A percentile compares a stretch with the other conserved stretches of the same genome.
Conservation (phyloP, 2,329 filamentous ascomycete genomes). For the Nectriaceae sp. region DNA sequence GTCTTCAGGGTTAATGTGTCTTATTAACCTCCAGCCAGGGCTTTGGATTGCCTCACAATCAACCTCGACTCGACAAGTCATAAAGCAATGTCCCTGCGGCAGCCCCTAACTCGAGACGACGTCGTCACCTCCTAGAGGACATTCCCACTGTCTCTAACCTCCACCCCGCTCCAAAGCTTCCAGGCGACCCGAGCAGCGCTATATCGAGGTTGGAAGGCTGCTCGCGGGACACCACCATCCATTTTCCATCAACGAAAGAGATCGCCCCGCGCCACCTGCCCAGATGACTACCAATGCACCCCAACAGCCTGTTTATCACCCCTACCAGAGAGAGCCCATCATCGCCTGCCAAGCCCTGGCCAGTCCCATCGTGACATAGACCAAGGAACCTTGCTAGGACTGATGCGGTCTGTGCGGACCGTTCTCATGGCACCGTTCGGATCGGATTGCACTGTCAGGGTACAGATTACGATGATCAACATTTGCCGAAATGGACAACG, state of each 20-base stretch:
- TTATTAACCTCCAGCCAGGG: not conserved
- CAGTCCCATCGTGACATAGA: conserved; percentile 4
- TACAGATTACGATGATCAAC: no score
- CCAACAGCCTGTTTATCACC: no score
- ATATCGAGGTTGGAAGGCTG: not conserved
- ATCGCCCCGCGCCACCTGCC: not conserved
- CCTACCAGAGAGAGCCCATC: no score
- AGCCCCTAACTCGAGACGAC: not conserved
- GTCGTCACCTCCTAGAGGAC: not conserved
- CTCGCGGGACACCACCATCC: not conserved
- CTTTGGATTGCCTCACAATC: not conserved
- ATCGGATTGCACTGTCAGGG: no score
- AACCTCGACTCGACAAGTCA: not conserved
- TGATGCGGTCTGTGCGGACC: conserved; percentile 1
- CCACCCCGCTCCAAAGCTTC: not conserved
- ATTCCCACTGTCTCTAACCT: not conserved
- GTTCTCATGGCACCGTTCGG: no score
- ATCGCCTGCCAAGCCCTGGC: not conserved
- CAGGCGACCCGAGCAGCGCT: not conserved
- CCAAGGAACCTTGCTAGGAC: not conserved
- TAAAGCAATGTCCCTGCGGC: not conserved
- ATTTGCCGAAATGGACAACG: no score
- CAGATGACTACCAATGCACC: no score
- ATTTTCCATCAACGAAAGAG: not conserved
- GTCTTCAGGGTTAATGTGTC: not conserved